Conservation (phyloP, 176 grass and related monocot species). For the Oryza meyeriana region DNA sequence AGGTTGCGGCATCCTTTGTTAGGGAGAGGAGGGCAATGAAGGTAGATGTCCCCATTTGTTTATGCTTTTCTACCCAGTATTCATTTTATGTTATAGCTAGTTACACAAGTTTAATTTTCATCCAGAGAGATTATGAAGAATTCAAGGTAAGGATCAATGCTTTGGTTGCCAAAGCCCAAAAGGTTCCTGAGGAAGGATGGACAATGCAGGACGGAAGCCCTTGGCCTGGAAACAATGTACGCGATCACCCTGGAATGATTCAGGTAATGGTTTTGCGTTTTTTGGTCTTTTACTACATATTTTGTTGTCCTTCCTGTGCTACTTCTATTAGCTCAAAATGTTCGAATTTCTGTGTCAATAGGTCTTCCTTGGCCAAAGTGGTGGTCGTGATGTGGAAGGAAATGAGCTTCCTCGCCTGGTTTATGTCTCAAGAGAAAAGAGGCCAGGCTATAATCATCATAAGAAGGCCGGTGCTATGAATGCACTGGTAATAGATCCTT, state of each 20-base stretch:
- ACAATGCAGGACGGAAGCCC: constrained; percentile 94
- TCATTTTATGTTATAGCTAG: constrained; percentile 20
- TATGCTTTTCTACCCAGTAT: constrained; percentile 2
- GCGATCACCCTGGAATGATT: constrained; percentile 98
- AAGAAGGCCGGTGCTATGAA: constrained; percentile 99
- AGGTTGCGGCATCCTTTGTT: constrained; percentile 72
- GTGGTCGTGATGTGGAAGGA: constrained; percentile 78
- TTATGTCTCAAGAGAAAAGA: constrained; percentile 95
- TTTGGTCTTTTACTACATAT: background rate
- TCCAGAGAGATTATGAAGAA: constrained; percentile 92
- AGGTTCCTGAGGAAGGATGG: constrained; percentile 95
- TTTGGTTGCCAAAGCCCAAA: constrained; percentile 87
- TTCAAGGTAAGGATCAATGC: constrained; percentile 94
- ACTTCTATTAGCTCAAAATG: constrained; percentile 14
- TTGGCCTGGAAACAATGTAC: constrained; percentile 94
- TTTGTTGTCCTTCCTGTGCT: background rate
- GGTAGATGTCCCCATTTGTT: constrained; percentile 38
- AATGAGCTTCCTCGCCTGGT: constrained; percentile 87
- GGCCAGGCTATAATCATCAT: constrained; percentile 86
- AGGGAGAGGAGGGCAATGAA: constrained; percentile 95
- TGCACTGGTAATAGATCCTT: constrained; percentile 60
- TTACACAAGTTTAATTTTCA: constrained; percentile 14
- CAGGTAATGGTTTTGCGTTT: constrained; percentile 44
- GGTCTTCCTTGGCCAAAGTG: constrained; percentile 97
- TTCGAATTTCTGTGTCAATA: constrained; percentile 30